phyloP scores from a whole-genome alignment of 1,139 yeast species.

The Diutina scorzettiae region DNA sequence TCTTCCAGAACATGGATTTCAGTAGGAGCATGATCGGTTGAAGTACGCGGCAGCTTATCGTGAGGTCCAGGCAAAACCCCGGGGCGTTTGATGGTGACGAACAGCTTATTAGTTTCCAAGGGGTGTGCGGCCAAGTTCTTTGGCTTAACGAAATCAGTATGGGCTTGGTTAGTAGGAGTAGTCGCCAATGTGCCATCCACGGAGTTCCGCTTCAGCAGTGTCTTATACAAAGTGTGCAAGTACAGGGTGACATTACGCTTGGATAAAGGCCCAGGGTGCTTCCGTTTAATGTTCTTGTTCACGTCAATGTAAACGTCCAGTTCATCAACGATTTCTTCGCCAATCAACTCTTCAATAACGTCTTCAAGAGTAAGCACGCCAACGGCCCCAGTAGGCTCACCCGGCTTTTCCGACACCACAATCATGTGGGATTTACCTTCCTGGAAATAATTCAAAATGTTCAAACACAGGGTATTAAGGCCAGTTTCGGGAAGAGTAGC shows the following conservation, averaged over 20 bases:
- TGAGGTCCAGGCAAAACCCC: slow-evolving; percentile 5
- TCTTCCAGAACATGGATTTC: slow-evolving; percentile 2
- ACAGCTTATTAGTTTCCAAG: slow-evolving; percentile 54
- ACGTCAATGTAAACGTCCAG: slow-evolving; percentile 92
- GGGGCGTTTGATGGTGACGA: slow-evolving; percentile 59
- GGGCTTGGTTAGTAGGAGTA: slow-evolving; percentile 6
- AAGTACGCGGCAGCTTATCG: neutral
- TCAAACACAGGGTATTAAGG: slow-evolving; percentile 83
- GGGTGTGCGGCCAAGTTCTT: slow-evolving; percentile 79
- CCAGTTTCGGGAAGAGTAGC: slow-evolving; percentile 95
- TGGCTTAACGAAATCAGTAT: slow-evolving; percentile 18
- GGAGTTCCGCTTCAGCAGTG: slow-evolving; percentile 28
- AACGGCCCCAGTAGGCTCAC: slow-evolving; percentile 74
- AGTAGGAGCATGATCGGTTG: neutral
- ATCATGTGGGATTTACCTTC: slow-evolving; percentile 98
- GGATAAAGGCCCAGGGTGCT: slow-evolving; percentile 75
- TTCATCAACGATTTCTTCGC: slow-evolving; percentile 96
- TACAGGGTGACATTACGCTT: slow-evolving; percentile 61
- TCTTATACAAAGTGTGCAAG: slow-evolving; percentile 45
- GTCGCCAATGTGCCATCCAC: slow-evolving; percentile 14
- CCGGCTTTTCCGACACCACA: slow-evolving; percentile 78
- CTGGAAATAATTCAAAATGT: slow-evolving; percentile 89
- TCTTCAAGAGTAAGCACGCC: slow-evolving; percentile 94
- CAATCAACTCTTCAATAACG: slow-evolving; percentile 93
- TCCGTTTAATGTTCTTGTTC: slow-evolving; percentile 73